phyloP scores from a whole-genome alignment of 2,329 filamentous ascomycete species.

The Monilinia fructicola region DNA sequence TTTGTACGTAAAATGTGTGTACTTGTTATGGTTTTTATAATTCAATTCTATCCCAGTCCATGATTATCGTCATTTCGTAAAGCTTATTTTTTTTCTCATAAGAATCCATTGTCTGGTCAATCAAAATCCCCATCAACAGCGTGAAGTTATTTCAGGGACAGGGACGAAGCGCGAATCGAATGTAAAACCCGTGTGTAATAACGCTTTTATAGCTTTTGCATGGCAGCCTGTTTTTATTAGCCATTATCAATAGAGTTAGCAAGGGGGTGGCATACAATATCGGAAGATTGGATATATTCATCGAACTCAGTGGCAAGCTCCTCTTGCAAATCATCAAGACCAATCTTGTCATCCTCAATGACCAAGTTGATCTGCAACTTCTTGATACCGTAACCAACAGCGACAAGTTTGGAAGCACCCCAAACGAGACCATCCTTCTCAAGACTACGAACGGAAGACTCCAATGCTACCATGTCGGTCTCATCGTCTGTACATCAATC shows the following conservation, averaged over 20 bases:
- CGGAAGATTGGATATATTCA: slow-evolving; percentile 94
- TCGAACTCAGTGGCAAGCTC: slow-evolving; percentile 76
- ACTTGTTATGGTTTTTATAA: slow-evolving; percentile 29
- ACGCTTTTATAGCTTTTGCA: slow-evolving; percentile 80
- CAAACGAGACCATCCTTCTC: slow-evolving; percentile 93
- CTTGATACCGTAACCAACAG: slow-evolving; percentile 96
- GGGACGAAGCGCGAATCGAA: slow-evolving; percentile 25
- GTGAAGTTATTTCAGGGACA: slow-evolving; percentile 34
- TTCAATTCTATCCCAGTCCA: slow-evolving; percentile 37
- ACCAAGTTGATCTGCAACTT: slow-evolving; percentile 99
- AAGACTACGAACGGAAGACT: slow-evolving; percentile 77
- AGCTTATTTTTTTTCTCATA: slow-evolving; percentile 23
- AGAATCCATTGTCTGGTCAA: slow-evolving; percentile 20
- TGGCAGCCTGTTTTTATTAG: slow-evolving; percentile 56
- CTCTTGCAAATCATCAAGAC: slow-evolving; percentile 81
- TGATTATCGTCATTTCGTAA: slow-evolving; percentile 37
- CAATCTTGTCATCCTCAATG: slow-evolving; percentile 95
- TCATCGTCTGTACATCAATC: slow-evolving; percentile 68
- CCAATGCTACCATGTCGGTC: slow-evolving; percentile 84
- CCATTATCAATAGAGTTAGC: slow-evolving; percentile 25
- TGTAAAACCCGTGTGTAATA: slow-evolving; percentile 28
- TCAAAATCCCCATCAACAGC: slow-evolving; percentile 32
- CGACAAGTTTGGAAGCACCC: slow-evolving; percentile 85
- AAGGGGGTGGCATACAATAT: slow-evolving; percentile 58
- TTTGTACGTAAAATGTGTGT: slow-evolving; percentile 11